Conservation (phyloP, 495 filamentous ascomycete species). For the Penicillium coffeae region DNA sequence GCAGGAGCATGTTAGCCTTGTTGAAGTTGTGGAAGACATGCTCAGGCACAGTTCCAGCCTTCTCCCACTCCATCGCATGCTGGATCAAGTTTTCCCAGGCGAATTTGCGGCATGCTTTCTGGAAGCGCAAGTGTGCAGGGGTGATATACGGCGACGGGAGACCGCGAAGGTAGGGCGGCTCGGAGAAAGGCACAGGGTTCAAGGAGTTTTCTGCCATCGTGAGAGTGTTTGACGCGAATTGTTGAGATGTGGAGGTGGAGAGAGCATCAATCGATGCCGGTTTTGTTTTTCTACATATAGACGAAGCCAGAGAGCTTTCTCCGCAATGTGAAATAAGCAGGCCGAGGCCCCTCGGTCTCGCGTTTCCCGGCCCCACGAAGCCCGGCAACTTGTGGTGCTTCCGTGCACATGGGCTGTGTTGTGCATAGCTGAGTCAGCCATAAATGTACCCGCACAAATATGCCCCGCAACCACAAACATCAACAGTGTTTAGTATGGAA, state of each 20-base stretch:
- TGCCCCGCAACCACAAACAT: neutral
- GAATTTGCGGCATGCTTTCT: constrained; percentile 63
- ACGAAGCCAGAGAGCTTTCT: neutral
- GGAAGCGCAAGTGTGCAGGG: constrained; percentile 57
- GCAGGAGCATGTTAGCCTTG: constrained; percentile 58
- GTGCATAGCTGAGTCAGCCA: neutral
- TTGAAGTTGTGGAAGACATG: constrained; percentile 61
- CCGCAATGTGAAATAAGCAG: neutral
- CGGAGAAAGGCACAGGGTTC: constrained; percentile 62
- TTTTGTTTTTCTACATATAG: neutral
- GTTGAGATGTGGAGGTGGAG: neutral
- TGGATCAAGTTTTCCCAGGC: constrained; percentile 55
- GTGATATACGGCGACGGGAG: constrained; percentile 70
- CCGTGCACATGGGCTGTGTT: neutral
- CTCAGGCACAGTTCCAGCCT: constrained; percentile 54
- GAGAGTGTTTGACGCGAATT: too few species aligned
- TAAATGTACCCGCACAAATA: too few species aligned
- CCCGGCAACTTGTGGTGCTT: too few species aligned
- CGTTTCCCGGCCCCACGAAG: neutral
- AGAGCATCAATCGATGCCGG: neutral
- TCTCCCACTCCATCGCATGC: constrained; percentile 65
- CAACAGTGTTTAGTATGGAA: too few species aligned
- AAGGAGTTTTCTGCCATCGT: constrained; percentile 33
- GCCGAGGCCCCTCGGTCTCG: neutral
- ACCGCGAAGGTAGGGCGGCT: constrained; percentile 66